These are phyloP conservation scores for Metarhizium humberi DNA, from an alignment of 2,329 filamentous ascomycete genomes.

Conservation along the genomic window DNA sequence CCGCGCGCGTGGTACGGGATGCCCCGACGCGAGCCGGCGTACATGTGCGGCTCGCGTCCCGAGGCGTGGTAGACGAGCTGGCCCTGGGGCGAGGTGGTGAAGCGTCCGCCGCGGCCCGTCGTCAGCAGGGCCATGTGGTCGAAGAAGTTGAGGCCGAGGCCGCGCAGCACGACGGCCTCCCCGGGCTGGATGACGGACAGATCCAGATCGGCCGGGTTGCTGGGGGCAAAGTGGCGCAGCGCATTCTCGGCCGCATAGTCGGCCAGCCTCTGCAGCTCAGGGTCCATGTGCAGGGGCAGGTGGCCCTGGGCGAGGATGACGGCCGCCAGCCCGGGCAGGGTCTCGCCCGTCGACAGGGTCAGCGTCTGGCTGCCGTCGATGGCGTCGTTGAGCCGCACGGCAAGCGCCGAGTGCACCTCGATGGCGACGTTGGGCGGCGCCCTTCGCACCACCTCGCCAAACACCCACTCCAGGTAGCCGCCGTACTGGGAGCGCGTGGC, in stretches of 20 bases:
- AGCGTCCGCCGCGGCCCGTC: conserved; percentile 1
- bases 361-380: conserved; percentile 2
- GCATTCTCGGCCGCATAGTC: neutral
- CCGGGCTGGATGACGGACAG: neutral
- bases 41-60: conserved; percentile 4
- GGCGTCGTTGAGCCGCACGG: neutral
- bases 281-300: neutral
- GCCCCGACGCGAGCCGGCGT: conserved; percentile 5
- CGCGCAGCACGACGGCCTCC: neutral
- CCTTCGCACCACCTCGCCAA: conserved; percentile 1
- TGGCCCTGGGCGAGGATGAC: conserved; percentile 5
- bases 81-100: neutral
- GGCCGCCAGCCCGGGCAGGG: neutral
- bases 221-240: neutral
- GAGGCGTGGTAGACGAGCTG: neutral
- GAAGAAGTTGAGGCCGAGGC: conserved; percentile 5
- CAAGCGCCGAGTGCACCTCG: neutral
- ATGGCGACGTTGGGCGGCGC: conserved; percentile 1
- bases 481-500: conserved; percentile 4
- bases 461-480: conserved; percentile 5
- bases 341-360: neutral
- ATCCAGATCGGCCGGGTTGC: conserved; percentile 4
- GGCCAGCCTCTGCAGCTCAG: conserved; percentile 1
- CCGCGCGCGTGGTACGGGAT: conserved; percentile 6
- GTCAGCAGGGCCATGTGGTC: conserved; percentile 4